Percentiles rank a stretch among this genome's conserved stretches.
Conservation (phyloP, 768 basidiomycete species). For the Porpolomopsis calyptriformis region DNA sequence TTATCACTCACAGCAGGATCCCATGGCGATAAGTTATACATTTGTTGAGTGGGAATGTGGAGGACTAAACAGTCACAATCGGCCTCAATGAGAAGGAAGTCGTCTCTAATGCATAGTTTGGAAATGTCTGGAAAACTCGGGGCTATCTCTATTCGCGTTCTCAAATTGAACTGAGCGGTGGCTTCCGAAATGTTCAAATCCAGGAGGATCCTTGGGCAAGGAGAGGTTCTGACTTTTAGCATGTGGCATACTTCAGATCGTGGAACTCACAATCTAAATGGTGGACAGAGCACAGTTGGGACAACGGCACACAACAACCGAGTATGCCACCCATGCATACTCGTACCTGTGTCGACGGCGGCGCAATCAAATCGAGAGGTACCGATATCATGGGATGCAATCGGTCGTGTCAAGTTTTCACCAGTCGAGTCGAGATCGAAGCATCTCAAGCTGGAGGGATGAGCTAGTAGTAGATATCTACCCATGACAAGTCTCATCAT, state of each 20-base stretch:
- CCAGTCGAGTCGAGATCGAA: not conserved
- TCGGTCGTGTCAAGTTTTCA: not conserved
- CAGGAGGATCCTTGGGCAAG: no score
- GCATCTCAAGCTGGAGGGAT: not conserved
- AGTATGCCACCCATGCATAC: not conserved
- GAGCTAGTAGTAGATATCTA: not conserved
- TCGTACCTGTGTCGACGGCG: not conserved
- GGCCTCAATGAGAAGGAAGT: not conserved
- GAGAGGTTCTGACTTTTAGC: no score
- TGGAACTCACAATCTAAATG: no score
- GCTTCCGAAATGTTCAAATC: no score
- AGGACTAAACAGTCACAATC: not conserved
- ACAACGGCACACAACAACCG: not conserved
- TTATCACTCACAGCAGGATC: no score
- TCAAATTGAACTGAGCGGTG: no score
- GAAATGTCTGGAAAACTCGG: not conserved
- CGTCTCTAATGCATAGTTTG: not conserved
- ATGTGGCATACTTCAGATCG: no score
- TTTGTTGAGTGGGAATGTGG: not conserved
- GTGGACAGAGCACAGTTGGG: no score
- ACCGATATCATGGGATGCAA: not conserved
- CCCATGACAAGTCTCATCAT: not conserved
- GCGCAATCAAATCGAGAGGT: not conserved
- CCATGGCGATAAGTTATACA: not conserved
- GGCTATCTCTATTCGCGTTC: not conserved